Base-by-base conservation (phyloP, 2,329 filamentous ascomycete species). In the Alternaria brassicicola region DNA sequence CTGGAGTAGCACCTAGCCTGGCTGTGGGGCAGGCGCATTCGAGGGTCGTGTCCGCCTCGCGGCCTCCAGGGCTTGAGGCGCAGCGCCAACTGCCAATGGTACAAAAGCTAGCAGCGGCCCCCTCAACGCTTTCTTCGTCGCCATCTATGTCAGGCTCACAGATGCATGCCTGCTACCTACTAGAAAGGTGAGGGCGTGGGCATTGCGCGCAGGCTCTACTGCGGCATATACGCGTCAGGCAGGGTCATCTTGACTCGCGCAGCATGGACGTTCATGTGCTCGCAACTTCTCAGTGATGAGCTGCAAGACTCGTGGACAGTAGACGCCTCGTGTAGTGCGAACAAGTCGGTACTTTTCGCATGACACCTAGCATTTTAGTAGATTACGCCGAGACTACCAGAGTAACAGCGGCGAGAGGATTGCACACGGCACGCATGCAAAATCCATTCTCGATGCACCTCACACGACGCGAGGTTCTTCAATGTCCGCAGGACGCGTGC, bases 1-100 rank as follows among this genome's bases (percentile, higher is more conserved):
- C 38, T 51, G 61, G 48, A 64, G 66, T 61, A 61, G 62, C 57
- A 64, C 56, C 67, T 57, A 59, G 63, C 61, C 33, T 41, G 58
- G 58, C 61, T 65, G 68, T 71, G 69, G 69, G 66, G 69, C 61
- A 57, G 64, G 57, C 69, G 57, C 59, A 63, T 59, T 64, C 59
- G 63, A 61, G 59, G 62, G 59, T 62, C 62, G 63, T 63, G 62
- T 68, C 63, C 63, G 67, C 68, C 64, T 65, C 60, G 67, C 62
- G 64, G 64, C 63, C 42, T 61, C 66, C 58, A 63, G 62, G 46
- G 36, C 48, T 53, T 55, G 65, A 63, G 65, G 62, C 63, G 62
- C 65, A 64, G 68, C 61, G 52, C 50, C 25, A 35, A 21, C 10
- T 10, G 43, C 54, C 48, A 57, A 65, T 66, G 59, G 60, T 31